Conservation (phyloP, 2,329 filamentous ascomycete species). For the Arthrobotrys megalospora region DNA sequence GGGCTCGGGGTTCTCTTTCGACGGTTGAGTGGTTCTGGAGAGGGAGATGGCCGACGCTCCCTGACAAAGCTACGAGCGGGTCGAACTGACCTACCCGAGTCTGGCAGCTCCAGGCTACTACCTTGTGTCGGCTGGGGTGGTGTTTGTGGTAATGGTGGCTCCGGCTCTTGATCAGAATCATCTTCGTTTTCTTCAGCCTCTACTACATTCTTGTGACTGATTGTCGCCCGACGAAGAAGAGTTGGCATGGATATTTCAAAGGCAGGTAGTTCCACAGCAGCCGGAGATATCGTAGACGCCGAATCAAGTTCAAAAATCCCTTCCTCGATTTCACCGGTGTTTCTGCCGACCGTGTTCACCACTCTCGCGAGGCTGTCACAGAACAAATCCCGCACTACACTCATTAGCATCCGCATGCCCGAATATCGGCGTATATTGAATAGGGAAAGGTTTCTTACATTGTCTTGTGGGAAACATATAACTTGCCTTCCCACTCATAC, state of each 20-base stretch:
- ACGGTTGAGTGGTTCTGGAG: slow-evolving; percentile 25
- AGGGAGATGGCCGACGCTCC: slow-evolving; percentile 40
- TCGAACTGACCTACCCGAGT: slow-evolving; percentile 20
- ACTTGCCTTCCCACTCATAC: slow-evolving; percentile 32
- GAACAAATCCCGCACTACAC: slow-evolving; percentile 45
- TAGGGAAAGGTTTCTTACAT: slow-evolving; percentile 21
- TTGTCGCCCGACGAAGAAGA: slow-evolving; percentile 47
- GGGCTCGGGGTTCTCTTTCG: slow-evolving; percentile 33
- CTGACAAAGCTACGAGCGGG: slow-evolving; percentile 54
- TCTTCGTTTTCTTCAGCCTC: slow-evolving; percentile 51
- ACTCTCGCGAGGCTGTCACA: slow-evolving; percentile 43
- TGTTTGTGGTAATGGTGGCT: slow-evolving; percentile 4
- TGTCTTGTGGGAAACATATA: slow-evolving; percentile 53
- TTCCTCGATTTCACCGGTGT: slow-evolving; percentile 31
- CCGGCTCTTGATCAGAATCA: slow-evolving; percentile 37
- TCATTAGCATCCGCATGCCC: neutral
- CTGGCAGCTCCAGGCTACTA: slow-evolving; percentile 20
- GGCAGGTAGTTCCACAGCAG: slow-evolving; percentile 46
- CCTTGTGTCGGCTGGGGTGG: slow-evolving; percentile 9
- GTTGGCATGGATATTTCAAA: slow-evolving; percentile 60
- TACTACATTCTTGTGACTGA: slow-evolving; percentile 27
- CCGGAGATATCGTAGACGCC: neutral
- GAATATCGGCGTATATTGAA: neutral
- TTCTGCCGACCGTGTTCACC: slow-evolving; percentile 10
- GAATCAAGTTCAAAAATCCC: slow-evolving; percentile 56